phyloP scores from a whole-genome alignment of 1,284 basidiomycete species.

The Cutaneotrichosporon daszewskae region DNA sequence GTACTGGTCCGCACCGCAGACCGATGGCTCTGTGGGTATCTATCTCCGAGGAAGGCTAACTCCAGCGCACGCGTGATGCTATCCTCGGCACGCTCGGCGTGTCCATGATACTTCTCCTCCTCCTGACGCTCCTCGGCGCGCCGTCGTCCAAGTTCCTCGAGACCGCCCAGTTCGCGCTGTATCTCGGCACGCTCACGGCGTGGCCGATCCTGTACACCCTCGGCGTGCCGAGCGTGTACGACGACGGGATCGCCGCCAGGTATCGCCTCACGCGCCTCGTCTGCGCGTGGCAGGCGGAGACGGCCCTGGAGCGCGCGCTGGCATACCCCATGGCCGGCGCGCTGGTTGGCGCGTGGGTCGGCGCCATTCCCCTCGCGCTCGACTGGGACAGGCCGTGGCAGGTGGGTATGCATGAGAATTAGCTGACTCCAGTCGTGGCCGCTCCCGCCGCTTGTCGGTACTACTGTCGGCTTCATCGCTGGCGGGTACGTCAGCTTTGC shows the following conservation, averaged over 20 bases:
- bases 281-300: constrained; percentile 64
- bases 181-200: constrained; percentile 62
- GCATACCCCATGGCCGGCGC: constrained; percentile 74
- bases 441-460: constrained; percentile 61
- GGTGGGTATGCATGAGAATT: constrained; percentile 51
- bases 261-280: constrained; percentile 66
- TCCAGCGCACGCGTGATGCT: constrained; percentile 50
- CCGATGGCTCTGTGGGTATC: constrained; percentile 17
- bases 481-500: no score
- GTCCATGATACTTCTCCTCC: constrained; percentile 52
- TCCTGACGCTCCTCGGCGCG: constrained; percentile 68
- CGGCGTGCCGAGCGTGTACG: constrained; percentile 55
- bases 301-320: constrained; percentile 65
- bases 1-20: constrained; percentile 51
- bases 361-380: constrained; percentile 72
- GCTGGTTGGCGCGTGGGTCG: constrained; percentile 68
- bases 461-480: constrained; percentile 62
- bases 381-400: constrained; percentile 98
- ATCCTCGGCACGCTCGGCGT: constrained; percentile 54
- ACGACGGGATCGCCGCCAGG: constrained; percentile 33
- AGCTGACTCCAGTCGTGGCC: constrained; percentile 59
- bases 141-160: constrained; percentile 57
- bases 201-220: constrained; percentile 66
- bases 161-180: constrained; percentile 63
- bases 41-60: not conserved